Base-by-base conservation (phyloP, 768 basidiomycete species). In the Suillus bovinus region DNA sequence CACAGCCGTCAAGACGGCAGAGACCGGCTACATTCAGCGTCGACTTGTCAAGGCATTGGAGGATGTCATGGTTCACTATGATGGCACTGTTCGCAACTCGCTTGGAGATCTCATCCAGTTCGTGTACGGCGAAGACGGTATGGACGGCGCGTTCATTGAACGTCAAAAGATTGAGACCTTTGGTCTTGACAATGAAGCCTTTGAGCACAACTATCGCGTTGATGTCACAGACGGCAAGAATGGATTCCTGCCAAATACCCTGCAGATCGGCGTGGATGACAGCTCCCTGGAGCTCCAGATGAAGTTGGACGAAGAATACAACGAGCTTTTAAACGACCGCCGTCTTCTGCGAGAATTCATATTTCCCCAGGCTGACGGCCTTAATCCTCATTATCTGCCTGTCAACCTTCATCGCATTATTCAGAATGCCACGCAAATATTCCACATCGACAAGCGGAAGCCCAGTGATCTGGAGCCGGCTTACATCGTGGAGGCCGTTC, bases 1-100 rank as follows among this genome's bases (percentile, higher is more conserved):
- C 82, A 99, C 97, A 4, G 97, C 97, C 44, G 96, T 99, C 74
- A 99, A 99, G 81, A 99, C 97, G 5, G 97, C 97, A 52, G 97
- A 99, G 78, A 99, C 97, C 0, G 97, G 97, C 67, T 99, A 99
- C 74, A 99, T 99, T 70, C 97, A 99, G 75, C 92, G 96, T 70
- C 92, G 96, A 63, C 82, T 99, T 65, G 97, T 99, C 69, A 99
- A 99, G 78, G 97, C 97, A 0, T 79, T 99, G 68, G 97, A 99
- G 76, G 97, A 99, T 65, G 91, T 99, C 52, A 93, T 90, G 86
- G 96, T 99, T 42, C 91, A 91, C 75, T 99, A 99, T 71, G 97
- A 99, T 64, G 96, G 96, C 31, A 99, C 97, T 0, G 96, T 99
- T 27, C 87, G 97, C 59, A 99, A 99, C 72, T 99, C 97, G 3